Base-by-base conservation (phyloP, 768 basidiomycete species). In the Boletus reticuloceps region DNA sequence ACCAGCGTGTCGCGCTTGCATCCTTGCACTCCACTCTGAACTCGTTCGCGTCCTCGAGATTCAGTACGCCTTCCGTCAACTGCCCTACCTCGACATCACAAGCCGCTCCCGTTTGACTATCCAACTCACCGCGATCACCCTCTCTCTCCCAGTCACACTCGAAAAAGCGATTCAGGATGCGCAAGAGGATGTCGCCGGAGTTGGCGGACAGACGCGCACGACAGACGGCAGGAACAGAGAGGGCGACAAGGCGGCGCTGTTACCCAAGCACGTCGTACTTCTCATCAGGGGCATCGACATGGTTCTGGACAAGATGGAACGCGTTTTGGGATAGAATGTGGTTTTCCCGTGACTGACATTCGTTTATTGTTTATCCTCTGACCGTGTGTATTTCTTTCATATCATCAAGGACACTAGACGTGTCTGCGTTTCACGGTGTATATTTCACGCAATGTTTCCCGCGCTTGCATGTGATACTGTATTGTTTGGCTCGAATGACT, bases 11-110 rank as follows among this genome's bases (percentile, higher is more conserved):
- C 84, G 87, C 31, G 85, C 86, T 27, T 91, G 90, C 68, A 77
- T 92, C 17, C 78, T 85, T 54, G 82, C 88, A 5, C 78, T 94
- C 11, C 85, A 88, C 66, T 72, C 82, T 20, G 85, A 91, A 62
- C 79, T 92, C 53, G 75, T 80, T n/a, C 82, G 85, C 38, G 80
- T 92, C n/a, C 80, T 92, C 58, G 91, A 94, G 64, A 79, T 92
- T 20, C 91, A 92, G 63, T 82, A 84, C 59, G 82, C 83, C 7
- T 86, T 94, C 56, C 82, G 86, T 25, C 79, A 83, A 48, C 79
- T 93, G 25, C 83, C 87, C 13, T 93, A 90, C 65, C 80, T 92
- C 58, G 89, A 92, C 69, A 72, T 94, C 55, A 75, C 85, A 46
- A 85, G 86, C 14, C 85, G 92, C 14, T 84, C 85, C 3, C 82